Evolutionary conservation across 306 rosid species (phyloP).

Genomic region (Quercus variabilis): DNA sequence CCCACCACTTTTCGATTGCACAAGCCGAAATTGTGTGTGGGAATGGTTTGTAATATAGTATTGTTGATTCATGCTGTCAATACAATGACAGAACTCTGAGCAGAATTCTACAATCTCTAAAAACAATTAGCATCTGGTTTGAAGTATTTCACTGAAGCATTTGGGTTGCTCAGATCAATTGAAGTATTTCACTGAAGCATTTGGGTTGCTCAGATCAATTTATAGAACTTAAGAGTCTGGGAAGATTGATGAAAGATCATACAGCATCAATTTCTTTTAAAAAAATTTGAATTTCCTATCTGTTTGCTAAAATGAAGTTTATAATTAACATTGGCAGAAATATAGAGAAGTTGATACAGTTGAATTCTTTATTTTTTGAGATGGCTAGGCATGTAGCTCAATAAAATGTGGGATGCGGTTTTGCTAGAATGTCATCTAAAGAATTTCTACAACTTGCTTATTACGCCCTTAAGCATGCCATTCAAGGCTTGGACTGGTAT

Average conservation of each 20-base stretch:
- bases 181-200: not conserved
- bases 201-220: not conserved
- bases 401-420: not conserved
- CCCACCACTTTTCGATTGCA: too few relatives aligned
- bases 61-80: not conserved
- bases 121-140: not conserved
- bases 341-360: not conserved
- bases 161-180: not conserved
- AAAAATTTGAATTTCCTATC: not conserved
- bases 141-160: not conserved
- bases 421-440: not conserved
- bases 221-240: not conserved
- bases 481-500: slow-evolving; percentile 46
- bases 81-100: not conserved
- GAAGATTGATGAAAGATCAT: not conserved
- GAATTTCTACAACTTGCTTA: not conserved
- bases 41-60: too few relatives aligned
- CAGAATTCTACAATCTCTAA: not conserved
- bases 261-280: not conserved
- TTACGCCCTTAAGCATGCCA: not conserved
- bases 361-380: not conserved
- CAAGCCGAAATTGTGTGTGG: too few relatives aligned
- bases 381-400: not conserved
- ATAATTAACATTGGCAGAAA: not conserved
- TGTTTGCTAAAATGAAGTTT: not conserved